A percentile compares a stretch with the other conserved stretches of the same genome.
Conservation (phyloP, 2,329 filamentous ascomycete species). For the Domatiomyces catenatus region DNA sequence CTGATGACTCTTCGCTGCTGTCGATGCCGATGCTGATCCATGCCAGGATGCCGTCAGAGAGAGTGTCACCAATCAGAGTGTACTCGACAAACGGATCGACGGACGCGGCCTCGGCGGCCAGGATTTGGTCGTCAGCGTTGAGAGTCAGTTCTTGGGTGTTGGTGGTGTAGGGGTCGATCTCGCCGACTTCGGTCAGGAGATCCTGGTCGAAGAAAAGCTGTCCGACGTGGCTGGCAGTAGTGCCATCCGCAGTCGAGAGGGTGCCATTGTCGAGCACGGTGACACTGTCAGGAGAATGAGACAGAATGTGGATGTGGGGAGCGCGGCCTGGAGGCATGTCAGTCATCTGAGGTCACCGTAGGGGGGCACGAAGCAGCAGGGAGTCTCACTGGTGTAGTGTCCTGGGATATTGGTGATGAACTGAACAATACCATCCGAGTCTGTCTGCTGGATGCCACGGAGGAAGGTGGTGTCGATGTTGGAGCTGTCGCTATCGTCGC, state of each 20-base stretch:
- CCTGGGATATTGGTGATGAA: slow-evolving; percentile 33
- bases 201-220: slow-evolving; percentile 51
- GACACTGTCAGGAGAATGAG: slow-evolving; percentile 20
- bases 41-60: slow-evolving; percentile 37
- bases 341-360: background rate
- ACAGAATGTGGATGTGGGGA: slow-evolving; percentile 25
- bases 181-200: slow-evolving; percentile 38
- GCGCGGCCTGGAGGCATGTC: slow-evolving; percentile 12
- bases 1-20: slow-evolving; percentile 17
- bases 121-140: slow-evolving; percentile 38
- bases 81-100: slow-evolving; percentile 46
- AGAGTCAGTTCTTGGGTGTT: slow-evolving; percentile 34
- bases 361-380: background rate
- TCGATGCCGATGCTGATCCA: slow-evolving; percentile 42
- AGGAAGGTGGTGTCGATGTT: slow-evolving; percentile 31
- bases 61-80: slow-evolving; percentile 38
- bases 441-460: slow-evolving; percentile 31
- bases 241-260: no score
- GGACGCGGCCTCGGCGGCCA: slow-evolving; percentile 34
- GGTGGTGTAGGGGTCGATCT: slow-evolving; percentile 30
- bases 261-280: slow-evolving; percentile 21
- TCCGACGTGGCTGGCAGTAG: slow-evolving; percentile 38
- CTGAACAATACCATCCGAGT: slow-evolving; percentile 21
- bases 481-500: slow-evolving; percentile 22
- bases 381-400: slow-evolving; percentile 26